These are phyloP conservation scores for Lyophyllum semitale DNA, from an alignment of 768 basidiomycete species.

Conservation along the genomic window DNA sequence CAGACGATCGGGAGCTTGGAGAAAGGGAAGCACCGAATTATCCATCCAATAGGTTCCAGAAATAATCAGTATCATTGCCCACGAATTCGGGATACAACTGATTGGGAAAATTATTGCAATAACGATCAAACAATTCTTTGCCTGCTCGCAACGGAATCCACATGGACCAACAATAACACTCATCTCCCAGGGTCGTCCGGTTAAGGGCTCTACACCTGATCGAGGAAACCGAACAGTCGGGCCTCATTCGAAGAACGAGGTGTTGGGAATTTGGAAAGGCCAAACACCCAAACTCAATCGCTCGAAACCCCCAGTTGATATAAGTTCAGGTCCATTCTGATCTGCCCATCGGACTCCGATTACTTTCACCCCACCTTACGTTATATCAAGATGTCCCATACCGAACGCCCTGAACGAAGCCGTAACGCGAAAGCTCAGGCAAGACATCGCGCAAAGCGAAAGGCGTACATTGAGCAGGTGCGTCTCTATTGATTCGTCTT, in stretches of 20 bases:
- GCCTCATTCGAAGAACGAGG: constrained; percentile 42
- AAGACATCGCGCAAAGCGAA: constrained; percentile 87
- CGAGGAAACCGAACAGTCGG: constrained; percentile 53
- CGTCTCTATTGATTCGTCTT: constrained; percentile 20
- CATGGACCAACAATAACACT: constrained; percentile 21
- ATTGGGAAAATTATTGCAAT: constrained; percentile 9
- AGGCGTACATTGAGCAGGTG: constrained; percentile 92
- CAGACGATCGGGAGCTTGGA: constrained; percentile 12
- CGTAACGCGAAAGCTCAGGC: constrained; percentile 90
- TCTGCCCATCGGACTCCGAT: constrained; percentile 55
- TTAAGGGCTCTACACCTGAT: constrained; percentile 40
- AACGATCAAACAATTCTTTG: constrained; percentile 4
- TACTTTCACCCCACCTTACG: constrained; percentile 50
- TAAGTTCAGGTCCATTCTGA: constrained; percentile 38
- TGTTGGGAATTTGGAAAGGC: constrained; percentile 33
- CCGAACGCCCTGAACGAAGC: constrained; percentile 80
- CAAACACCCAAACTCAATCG: constrained; percentile 32
- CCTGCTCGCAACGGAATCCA: constrained; percentile 8
- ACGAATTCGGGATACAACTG: constrained; percentile 3
- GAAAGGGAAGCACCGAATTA: constrained; percentile 25
- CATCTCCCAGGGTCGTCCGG: constrained; percentile 37
- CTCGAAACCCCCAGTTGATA: constrained; percentile 37
- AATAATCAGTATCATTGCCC: background rate
- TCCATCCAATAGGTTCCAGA: constrained; percentile 10
- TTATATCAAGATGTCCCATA: constrained; percentile 61